A percentile compares a stretch with the other conserved stretches of the same genome.
These are phyloP conservation scores for Mortierella sp. DNA, from an alignment of 371 early-diverging fungal species.

Conservation along the genomic window DNA sequence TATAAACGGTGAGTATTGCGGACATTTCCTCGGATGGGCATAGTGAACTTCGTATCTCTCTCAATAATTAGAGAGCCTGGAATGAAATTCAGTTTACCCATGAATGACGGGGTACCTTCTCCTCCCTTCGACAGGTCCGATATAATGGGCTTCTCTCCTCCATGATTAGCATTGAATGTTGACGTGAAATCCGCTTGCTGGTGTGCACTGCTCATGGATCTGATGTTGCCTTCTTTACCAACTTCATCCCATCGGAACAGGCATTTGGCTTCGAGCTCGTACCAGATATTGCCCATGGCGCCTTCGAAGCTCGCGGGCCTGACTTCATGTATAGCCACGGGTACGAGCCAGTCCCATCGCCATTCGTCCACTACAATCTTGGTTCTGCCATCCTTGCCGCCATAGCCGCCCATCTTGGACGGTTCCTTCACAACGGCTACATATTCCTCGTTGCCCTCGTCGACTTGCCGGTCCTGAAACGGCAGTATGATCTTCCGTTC, in stretches of 20 bases:
- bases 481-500: conserved; percentile 27
- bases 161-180: background rate
- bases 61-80: too few relatives aligned
- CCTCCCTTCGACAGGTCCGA: background rate
- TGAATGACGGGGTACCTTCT: too few relatives aligned
- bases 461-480: conserved; percentile 39
- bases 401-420: background rate
- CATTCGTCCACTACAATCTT: conserved; percentile 42
- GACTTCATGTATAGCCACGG: conserved; percentile 36
- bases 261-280: conserved; percentile 52
- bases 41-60: too few relatives aligned
- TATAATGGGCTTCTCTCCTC: background rate
- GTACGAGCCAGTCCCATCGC: conserved; percentile 48
- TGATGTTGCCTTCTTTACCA: conserved; percentile 26
- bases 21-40: too few relatives aligned
- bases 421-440: conserved; percentile 44
- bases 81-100: too few relatives aligned
- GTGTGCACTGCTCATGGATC: background rate
- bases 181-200: background rate
- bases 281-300: conserved; percentile 52
- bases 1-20: background rate
- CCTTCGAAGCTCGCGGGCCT: conserved; percentile 50
- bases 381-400: conserved; percentile 3
- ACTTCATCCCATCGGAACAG: conserved; percentile 48
- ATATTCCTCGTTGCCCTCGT: conserved; percentile 13